phyloP scores from a whole-genome alignment of 2,329 filamentous ascomycete species.

The Claviceps sorghi region DNA sequence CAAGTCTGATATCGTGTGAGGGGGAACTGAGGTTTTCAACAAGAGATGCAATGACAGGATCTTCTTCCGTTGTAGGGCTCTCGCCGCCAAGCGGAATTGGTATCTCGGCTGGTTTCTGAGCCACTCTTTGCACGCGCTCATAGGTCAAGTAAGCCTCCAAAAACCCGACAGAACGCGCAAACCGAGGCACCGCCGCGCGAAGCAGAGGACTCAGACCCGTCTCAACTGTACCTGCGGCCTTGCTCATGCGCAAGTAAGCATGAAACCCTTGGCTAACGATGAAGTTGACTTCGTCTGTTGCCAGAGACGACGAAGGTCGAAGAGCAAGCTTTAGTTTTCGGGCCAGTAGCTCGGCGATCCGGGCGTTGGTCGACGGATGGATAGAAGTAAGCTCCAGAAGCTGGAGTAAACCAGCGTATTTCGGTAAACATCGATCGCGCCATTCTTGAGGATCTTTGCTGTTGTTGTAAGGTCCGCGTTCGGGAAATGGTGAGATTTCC shows the following conservation, averaged over 20 bases:
- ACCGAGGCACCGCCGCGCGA: constrained; percentile 49
- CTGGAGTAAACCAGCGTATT: constrained; percentile 52
- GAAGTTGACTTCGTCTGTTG: constrained; percentile 53
- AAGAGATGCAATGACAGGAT: constrained; percentile 48
- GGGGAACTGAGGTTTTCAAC: constrained; percentile 60
- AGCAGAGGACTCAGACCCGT: constrained; percentile 48
- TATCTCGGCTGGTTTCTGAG: constrained; percentile 8
- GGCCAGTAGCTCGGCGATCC: constrained; percentile 50
- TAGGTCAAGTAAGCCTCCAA: constrained; percentile 48
- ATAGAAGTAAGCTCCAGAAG: constrained; percentile 47
- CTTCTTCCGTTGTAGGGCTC: constrained; percentile 30
- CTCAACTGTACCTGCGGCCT: constrained; percentile 43
- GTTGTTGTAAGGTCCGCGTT: constrained; percentile 46
- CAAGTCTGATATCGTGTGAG: constrained; percentile 59
- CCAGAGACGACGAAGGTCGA: constrained; percentile 41
- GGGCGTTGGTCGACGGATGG: constrained; percentile 50
- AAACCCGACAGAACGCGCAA: constrained; percentile 51
- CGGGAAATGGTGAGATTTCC: constrained; percentile 49
- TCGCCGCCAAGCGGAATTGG: constrained; percentile 27
- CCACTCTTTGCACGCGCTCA: constrained; percentile 21
- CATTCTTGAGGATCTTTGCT: constrained; percentile 47
- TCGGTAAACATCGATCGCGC: constrained; percentile 48
- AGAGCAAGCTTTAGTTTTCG: constrained; percentile 52
- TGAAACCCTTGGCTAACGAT: constrained; percentile 62
- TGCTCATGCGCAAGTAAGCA: constrained; percentile 53